Percentiles rank a stretch among this genome's conserved stretches.
Conservation (phyloP, 1,284 basidiomycete genomes). For the Tylopilus orsonianus region DNA sequence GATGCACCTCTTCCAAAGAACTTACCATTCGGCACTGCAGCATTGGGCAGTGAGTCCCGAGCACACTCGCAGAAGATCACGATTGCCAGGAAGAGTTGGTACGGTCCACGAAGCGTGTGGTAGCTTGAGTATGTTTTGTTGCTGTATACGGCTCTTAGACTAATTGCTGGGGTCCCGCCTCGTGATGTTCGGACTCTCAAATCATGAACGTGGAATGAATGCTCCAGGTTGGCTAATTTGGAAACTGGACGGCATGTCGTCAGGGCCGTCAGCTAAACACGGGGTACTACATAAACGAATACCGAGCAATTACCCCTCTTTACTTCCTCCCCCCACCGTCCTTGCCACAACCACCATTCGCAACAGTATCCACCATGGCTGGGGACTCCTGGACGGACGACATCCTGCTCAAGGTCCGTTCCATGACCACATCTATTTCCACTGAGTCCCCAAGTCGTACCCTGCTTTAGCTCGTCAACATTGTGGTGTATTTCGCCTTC, state of each 20-base stretch:
- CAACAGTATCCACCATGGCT: conserved; percentile 45
- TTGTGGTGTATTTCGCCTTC: conserved; percentile 78
- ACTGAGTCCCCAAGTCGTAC: background rate
- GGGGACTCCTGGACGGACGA: conserved; percentile 69
- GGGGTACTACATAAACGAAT: conserved; percentile 29
- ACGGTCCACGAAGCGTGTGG: too few species aligned
- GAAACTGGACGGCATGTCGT: conserved; percentile 22
- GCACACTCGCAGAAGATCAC: background rate
- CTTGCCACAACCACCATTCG: background rate
- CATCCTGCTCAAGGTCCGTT: conserved; percentile 73
- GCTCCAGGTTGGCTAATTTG: conserved; percentile 9
- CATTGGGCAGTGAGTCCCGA: background rate
- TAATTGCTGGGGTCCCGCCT: background rate
- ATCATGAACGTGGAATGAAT: background rate
- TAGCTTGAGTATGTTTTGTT: too few species aligned
- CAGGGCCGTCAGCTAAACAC: conserved; percentile 13
- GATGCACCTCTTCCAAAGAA: too few species aligned
- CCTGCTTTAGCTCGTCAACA: conserved; percentile 64
- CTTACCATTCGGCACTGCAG: too few species aligned
- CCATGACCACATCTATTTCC: background rate
- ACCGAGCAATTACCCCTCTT: conserved; percentile 17
- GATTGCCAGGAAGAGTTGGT: background rate
- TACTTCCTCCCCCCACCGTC: conserved; percentile 11
- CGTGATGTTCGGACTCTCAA: background rate
- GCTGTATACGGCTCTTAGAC: too few species aligned